A percentile compares a stretch with the other conserved stretches of the same genome.
Evolutionary conservation across 2,329 filamentous ascomycete species (phyloP).

Genomic region (Zasmidium citrigriseum): DNA sequence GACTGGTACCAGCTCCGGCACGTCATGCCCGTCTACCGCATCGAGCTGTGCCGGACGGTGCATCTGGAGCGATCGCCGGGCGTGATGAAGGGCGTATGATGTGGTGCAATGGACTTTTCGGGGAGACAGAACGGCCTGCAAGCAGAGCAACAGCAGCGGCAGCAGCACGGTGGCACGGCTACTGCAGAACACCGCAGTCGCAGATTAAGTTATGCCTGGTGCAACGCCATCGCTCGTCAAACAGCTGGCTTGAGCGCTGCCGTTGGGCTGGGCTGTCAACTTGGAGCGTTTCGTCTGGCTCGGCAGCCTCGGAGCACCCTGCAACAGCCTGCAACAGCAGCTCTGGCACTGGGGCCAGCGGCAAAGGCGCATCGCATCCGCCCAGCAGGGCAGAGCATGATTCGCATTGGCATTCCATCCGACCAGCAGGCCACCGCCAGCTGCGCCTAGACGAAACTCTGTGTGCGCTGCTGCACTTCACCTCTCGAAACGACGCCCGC

Average conservation of each 20-base stretch:
- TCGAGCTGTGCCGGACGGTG: background rate
- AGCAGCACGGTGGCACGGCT: background rate
- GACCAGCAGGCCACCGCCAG: background rate
- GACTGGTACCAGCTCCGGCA: background rate
- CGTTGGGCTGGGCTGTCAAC: too few relatives aligned
- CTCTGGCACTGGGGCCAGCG: too few relatives aligned
- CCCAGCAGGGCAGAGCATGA: background rate
- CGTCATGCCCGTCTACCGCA: background rate
- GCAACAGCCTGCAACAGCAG: too few relatives aligned
- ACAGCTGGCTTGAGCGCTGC: conserved; percentile 9
- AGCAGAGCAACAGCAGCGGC: conserved; percentile 1
- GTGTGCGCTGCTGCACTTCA: background rate
- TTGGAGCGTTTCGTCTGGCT: background rate
- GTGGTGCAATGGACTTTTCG: background rate
- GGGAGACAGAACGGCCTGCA: conserved; percentile 1
- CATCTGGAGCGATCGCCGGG: background rate
- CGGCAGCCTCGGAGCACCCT: background rate
- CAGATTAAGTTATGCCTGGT: conserved; percentile 6
- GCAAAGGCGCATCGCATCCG: background rate
- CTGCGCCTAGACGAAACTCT: conserved; percentile 3
- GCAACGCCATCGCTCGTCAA: conserved; percentile 1
- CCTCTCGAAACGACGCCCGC: background rate
- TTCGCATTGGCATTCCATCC: background rate
- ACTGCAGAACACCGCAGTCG: conserved; percentile 4
- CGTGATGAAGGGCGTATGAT: background rate